Evolutionary conservation across 345 rosid genomes (phyloP), one percentile per base, ranked within the genome.

Genomic region (Salix suchowensis): DNA sequence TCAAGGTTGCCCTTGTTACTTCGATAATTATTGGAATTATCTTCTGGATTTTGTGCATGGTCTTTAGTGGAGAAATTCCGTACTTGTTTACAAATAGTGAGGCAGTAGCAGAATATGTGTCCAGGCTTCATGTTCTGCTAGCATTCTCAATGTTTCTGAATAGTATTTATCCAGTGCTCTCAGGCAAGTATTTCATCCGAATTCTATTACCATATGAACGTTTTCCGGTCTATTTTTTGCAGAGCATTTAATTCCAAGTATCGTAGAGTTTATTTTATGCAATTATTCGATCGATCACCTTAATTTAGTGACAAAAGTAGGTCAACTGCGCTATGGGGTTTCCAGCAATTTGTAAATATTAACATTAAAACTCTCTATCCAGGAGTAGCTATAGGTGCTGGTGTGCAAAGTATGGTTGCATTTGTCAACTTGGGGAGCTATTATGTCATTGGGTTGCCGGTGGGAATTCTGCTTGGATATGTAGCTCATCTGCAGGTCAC

Each of bases 301-400:
- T 11, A 13, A 34, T 34, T 34, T 11, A 5, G 24, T 7, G 64
- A 58, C 9, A 8, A 58, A 58, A 5, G 26, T 15, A 58, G 2
- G 64, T 19, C 28, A 18, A 40, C 4, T 40, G 3, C 34, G 34
- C 34, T 0, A 13, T 40, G 44, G 44, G 11, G 44, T 40, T 40
- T 40, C 44, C 44, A 40, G 44, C 3, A 40, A 10, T 40, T 9
- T 40, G 12, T 44, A 44, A 44, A 13, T 44, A 14, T 13, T 13
- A 44, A 44, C 50, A 13, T 13, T 13, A 0, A 44, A 12, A 44
- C 2, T 28, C 5, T 13, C 30, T 30, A 32, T 42, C 0, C 76
- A 91, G 92, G 92, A 0, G 85, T 84, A 0, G 87, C 92, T 23
- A 70, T 91, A 1, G 91, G 90, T 54, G 78, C 90, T 21, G 90